Evolutionary conservation across 208 protist genomes (phyloP).

Genomic region (Phytomonas sp.): DNA sequence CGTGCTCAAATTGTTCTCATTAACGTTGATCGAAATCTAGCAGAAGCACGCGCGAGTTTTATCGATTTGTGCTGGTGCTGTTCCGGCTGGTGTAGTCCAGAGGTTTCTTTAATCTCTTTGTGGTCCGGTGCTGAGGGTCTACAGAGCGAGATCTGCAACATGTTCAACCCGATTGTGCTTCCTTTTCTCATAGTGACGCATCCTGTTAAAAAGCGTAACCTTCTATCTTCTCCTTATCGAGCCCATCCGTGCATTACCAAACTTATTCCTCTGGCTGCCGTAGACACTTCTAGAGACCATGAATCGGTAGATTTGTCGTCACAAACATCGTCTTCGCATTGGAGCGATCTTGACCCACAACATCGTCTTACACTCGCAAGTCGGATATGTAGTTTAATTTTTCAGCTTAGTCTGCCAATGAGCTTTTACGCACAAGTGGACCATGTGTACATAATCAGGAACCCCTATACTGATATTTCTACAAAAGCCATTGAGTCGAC

Average conservation of each 20-base stretch:
- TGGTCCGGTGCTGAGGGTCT: slow-evolving; percentile 69
- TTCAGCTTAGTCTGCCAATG: slow-evolving; percentile 33
- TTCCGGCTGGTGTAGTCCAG: slow-evolving; percentile 43
- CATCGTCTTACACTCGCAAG: neutral
- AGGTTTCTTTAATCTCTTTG: slow-evolving; percentile 63
- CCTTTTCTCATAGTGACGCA: slow-evolving; percentile 57
- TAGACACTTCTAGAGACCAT: neutral
- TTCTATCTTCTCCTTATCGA: neutral
- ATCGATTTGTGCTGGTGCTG: slow-evolving; percentile 22
- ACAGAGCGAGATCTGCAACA: slow-evolving; percentile 51
- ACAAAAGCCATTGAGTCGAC: slow-evolving; percentile 27
- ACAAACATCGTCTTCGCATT: neutral
- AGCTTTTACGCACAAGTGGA: slow-evolving; percentile 48
- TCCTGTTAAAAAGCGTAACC: slow-evolving; percentile 14
- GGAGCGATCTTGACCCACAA: neutral
- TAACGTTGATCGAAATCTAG: slow-evolving; percentile 60
- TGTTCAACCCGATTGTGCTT: slow-evolving; percentile 40
- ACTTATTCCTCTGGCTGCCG: neutral
- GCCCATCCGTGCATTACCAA: neutral
- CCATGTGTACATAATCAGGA: slow-evolving; percentile 25
- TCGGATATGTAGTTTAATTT: slow-evolving; percentile 25
- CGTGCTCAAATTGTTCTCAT: slow-evolving; percentile 79
- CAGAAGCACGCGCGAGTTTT: slow-evolving; percentile 22
- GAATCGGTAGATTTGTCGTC: neutral
- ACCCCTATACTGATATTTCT: slow-evolving; percentile 23